Base-by-base conservation (phyloP, 257 asterid species). In the Ophiorrhiza pumila region DNA sequence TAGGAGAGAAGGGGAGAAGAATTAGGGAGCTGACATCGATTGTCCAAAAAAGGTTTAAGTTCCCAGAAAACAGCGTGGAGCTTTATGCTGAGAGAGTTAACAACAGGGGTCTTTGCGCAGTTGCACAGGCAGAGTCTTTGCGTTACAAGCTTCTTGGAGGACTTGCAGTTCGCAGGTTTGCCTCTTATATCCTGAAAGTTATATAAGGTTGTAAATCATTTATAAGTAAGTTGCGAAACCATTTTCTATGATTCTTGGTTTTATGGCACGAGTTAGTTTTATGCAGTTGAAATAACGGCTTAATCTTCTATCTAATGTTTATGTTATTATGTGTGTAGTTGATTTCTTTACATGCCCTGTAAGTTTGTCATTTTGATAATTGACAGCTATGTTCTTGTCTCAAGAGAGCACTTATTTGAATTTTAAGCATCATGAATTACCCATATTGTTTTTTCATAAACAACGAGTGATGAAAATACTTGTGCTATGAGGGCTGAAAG, bases 71-170 rank as follows among this genome's bases (percentile, higher is more conserved):
- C 74, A 89, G 83, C 1, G 90, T 89, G 46, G 95, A 89, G 83
- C 89, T 89, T 41, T 89, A 87, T 62, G 95, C 91, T 6, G 95
- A 89, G 90, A 80, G 85, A 76, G 95, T 89, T 60, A 85, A 89
- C 82, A 89, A 89, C 69, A 79, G 91, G 78, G 92, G 92, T 29
- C 79, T 89, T 18, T 87, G 95, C 71, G 92, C 95, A 65, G 87
- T 89, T 68, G 92, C 95, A 29, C 92, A 87, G 85, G 92, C 90
- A 4, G 92, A 89, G 85, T 89, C 95, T 5, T 63, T 87, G 65
- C 85, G 92, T 0, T 89, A 89, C 82, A 87, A 87, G 86, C 89
- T 89, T 47, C 95, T 89, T 67, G 95, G 91, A 68, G 95, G 95
- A 47, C 89, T 87, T 72, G 95, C 89, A 59, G 95, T 87, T 60